These are phyloP conservation scores for Cyclocybe aegerita DNA, from an alignment of 768 basidiomycete genomes.

Conservation along the genomic window DNA sequence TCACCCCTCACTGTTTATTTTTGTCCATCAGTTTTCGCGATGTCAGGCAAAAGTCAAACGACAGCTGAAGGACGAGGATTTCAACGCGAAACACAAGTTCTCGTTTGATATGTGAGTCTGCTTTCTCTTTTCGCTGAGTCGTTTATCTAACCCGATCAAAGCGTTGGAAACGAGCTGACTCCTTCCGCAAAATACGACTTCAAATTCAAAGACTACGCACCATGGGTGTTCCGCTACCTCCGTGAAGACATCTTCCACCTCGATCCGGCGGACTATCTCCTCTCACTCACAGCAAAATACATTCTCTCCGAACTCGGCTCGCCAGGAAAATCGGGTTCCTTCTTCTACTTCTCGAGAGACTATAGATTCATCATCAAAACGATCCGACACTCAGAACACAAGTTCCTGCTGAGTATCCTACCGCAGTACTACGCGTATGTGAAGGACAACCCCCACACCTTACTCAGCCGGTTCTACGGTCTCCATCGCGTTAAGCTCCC, in stretches of 20 bases:
- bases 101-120: slow-evolving; percentile 92
- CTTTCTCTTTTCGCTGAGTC: neutral
- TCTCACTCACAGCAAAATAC: slow-evolving; percentile 95
- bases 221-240: slow-evolving; percentile 95
- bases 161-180: slow-evolving; percentile 95
- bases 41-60: slow-evolving; percentile 95
- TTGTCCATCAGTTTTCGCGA: slow-evolving; percentile 70
- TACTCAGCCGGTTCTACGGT: slow-evolving; percentile 94
- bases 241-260: slow-evolving; percentile 94
- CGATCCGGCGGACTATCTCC: slow-evolving; percentile 96
- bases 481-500: slow-evolving; percentile 97
- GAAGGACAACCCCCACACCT: slow-evolving; percentile 87
- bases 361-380: slow-evolving; percentile 99
- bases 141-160: slow-evolving; percentile 25
- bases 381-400: slow-evolving; percentile 91
- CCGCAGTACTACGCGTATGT: slow-evolving; percentile 84
- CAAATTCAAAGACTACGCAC: slow-evolving; percentile 99
- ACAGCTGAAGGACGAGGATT: slow-evolving; percentile 83
- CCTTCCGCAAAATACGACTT: slow-evolving; percentile 98
- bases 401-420: slow-evolving; percentile 85
- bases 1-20: slow-evolving; percentile 12
- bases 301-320: slow-evolving; percentile 97
- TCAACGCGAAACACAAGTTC: slow-evolving; percentile 86
- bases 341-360: slow-evolving; percentile 99
- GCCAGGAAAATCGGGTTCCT: slow-evolving; percentile 97